A percentile compares a stretch with the other conserved stretches of the same genome.
Evolutionary conservation across 441 rosid species (phyloP).

Genomic region (Syzygium malaccense): DNA sequence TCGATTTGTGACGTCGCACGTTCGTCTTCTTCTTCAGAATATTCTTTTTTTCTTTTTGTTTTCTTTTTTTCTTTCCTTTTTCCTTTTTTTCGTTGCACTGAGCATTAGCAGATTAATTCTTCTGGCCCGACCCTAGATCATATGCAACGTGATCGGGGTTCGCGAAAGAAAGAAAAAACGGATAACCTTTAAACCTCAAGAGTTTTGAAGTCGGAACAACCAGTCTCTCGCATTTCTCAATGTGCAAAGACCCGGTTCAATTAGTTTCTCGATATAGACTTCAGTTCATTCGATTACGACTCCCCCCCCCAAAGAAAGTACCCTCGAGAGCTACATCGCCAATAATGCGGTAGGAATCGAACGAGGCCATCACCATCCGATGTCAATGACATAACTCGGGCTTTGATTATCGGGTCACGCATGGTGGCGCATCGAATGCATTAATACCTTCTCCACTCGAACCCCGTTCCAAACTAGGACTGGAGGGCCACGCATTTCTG

Average conservation of each 20-base stretch:
- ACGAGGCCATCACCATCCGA: neutral
- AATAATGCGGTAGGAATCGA: neutral
- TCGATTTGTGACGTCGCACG: neutral
- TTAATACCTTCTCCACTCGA: neutral
- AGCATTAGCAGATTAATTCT: neutral
- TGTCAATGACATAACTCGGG: neutral
- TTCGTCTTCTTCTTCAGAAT: neutral
- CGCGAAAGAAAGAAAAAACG: neutral
- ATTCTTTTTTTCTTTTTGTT: neutral
- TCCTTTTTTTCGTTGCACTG: neutral
- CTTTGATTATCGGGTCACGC: neutral
- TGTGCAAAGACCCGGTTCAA: no score
- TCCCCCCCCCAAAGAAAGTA: neutral
- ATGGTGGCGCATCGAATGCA: neutral
- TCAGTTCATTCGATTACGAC: neutral
- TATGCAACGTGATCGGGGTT: neutral
- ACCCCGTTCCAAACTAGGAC: neutral
- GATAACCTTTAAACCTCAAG: neutral
- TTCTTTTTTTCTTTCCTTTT: no score
- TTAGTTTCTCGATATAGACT: neutral
- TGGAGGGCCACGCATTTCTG: neutral
- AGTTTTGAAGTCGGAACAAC: accelerated
- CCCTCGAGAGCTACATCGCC: no score
- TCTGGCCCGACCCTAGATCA: neutral
- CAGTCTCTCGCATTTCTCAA: neutral